phyloP scores from a whole-genome alignment of 257 asterid genomes.

The Solanum pimpinellifolium region DNA sequence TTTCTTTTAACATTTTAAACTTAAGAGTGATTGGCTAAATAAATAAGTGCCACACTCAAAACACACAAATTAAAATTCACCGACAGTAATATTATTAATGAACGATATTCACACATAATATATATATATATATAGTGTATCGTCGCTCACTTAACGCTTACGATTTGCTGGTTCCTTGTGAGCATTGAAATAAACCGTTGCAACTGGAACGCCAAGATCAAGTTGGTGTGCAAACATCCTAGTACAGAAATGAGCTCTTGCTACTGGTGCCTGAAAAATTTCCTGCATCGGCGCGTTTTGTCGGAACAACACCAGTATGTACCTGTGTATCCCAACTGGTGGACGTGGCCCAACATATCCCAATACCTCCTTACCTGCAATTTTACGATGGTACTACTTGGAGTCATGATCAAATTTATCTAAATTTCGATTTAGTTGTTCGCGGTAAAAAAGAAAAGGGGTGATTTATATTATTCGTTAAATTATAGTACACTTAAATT shows the following conservation, averaged over 20 bases:
- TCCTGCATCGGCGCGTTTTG: slow-evolving; percentile 13
- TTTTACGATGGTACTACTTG: not conserved
- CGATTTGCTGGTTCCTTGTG: slow-evolving; percentile 36
- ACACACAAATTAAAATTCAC: not conserved
- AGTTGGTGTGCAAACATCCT: slow-evolving; percentile 28
- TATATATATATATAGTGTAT: not conserved
- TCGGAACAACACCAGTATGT: slow-evolving; percentile 36
- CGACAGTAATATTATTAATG: not conserved
- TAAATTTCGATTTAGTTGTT: not conserved
- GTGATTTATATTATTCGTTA: not conserved
- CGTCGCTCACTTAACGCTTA: slow-evolving; percentile 3
- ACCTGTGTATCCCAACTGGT: slow-evolving; percentile 44
- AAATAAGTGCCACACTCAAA: not conserved
- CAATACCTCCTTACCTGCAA: slow-evolving; percentile 37
- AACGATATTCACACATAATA: not conserved
- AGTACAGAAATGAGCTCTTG: slow-evolving; percentile 37
- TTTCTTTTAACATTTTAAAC: not conserved
- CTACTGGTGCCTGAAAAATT: slow-evolving; percentile 4
- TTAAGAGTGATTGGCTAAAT: not conserved
- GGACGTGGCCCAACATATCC: slow-evolving; percentile 36
- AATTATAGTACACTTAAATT: not conserved
- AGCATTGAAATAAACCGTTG: slow-evolving; percentile 54
- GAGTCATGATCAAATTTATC: not conserved
- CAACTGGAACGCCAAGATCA: slow-evolving; percentile 38
- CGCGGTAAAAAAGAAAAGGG: not conserved